Evolutionary conservation across 352 stramenopile genomes (phyloP).

Genomic region (Halophytophthora polymorphica): DNA sequence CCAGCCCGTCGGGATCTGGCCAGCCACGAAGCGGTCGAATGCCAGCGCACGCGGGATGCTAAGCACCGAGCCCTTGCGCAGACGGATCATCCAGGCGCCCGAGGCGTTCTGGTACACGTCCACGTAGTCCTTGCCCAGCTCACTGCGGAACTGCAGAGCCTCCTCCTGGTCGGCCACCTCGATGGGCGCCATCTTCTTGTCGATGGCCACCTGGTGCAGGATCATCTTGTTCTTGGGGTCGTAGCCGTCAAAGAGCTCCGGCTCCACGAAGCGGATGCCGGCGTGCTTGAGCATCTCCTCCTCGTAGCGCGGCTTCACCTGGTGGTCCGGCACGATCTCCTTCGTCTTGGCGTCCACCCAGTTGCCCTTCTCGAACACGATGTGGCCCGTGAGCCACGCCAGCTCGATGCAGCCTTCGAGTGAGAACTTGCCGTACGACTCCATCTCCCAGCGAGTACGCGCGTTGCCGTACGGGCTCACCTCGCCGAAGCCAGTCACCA

Average conservation of each 20-base stretch:
- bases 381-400: conserved; percentile 81
- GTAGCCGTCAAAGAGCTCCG: conserved; percentile 85
- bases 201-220: conserved; percentile 83
- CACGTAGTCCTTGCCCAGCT: conserved; percentile 79
- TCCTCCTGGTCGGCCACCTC: conserved; percentile 83
- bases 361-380: conserved; percentile 76
- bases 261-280: conserved; percentile 84
- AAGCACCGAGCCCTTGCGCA: conserved; percentile 77
- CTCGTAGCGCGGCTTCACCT: conserved; percentile 84
- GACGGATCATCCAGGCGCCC: conserved; percentile 81
- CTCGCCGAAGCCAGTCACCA: conserved; percentile 85
- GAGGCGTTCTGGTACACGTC: conserved; percentile 73
- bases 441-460: conserved; percentile 89
- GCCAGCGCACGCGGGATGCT: conserved; percentile 76
- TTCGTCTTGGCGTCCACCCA: conserved; percentile 85
- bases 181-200: conserved; percentile 88
- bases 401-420: conserved; percentile 88
- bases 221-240: conserved; percentile 87
- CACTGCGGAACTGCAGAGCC: conserved; percentile 74
- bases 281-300: conserved; percentile 74
- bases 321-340: conserved; percentile 65
- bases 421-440: conserved; percentile 87
- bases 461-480: conserved; percentile 85
- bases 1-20: conserved; percentile 88
- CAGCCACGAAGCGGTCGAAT: conserved; percentile 86